Conservation (phyloP, 1,284 basidiomycete species). For the Cutaneotrichosporon dermatis region DNA sequence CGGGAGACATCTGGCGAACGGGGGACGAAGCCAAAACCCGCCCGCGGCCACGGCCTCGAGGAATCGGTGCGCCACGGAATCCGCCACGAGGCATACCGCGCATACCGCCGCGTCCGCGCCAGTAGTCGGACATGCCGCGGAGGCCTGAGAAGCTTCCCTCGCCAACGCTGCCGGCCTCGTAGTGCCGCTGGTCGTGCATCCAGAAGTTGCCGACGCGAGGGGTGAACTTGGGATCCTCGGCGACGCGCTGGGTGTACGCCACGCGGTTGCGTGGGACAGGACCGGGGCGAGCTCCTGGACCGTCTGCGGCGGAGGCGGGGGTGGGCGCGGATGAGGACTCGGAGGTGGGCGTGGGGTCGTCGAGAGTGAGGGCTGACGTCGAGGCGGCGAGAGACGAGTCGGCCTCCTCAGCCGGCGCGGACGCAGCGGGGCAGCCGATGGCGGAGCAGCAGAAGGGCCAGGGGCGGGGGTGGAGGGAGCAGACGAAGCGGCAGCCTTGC, state of each 20-base stretch:
- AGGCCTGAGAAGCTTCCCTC: constrained; percentile 49
- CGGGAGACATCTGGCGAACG: background rate
- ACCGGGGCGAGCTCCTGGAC: constrained; percentile 58
- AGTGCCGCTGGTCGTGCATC: constrained; percentile 76
- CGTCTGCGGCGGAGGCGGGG: background rate
- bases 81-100: constrained; percentile 20
- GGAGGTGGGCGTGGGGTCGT: constrained; percentile 11
- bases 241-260: constrained; percentile 22
- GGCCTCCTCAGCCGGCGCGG: background rate
- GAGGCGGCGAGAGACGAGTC: constrained; percentile 22
- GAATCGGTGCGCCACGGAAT: constrained; percentile 20
- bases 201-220: constrained; percentile 84
- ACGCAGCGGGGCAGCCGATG: background rate
- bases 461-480: background rate
- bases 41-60: constrained; percentile 18
- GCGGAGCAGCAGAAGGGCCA: background rate
- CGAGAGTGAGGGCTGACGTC: constrained; percentile 26
- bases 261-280: constrained; percentile 30
- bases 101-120: constrained; percentile 62
- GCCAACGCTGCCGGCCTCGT: constrained; percentile 53
- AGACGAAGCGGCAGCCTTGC: background rate
- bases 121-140: constrained; percentile 56
- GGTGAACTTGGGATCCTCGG: constrained; percentile 70
- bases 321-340: background rate
- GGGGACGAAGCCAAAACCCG: constrained; percentile 6